Base-by-base conservation (phyloP, 768 basidiomycete genomes). In the Nidula microcarpa region DNA sequence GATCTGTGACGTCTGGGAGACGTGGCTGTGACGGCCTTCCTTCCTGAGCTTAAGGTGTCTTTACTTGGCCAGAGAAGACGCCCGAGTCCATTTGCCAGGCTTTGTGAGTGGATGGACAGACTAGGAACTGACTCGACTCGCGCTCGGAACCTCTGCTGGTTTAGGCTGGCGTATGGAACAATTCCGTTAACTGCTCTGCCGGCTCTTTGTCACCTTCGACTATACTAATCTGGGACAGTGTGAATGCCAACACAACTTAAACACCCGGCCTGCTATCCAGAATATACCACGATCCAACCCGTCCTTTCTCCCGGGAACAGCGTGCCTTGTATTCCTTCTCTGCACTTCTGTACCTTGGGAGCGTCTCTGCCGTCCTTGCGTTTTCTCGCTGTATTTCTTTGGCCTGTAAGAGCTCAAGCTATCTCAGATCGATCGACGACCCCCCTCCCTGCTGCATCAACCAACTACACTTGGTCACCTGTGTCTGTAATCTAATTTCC, bases 341-440 rank as follows among this genome's bases (percentile, higher is more conserved):
- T 23, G 3, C 23, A 23, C 23, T 23, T 23, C 23, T 23, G 23
- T 23, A 23, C 23, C 23, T 23, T 23, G 23, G 23, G 23, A 23
- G 23, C 23, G 23, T 23, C 23, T 23, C 23, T 23, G 23, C 23
- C 1, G 23, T 23, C 23, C 23, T 23, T 23, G 23, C 23, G 23
- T 23, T 23, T 23, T 23, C 23, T 23, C 23, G 23, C 23, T 23
- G 3, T 23, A 23, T 23, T 23, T 23, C 23, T 23, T 3, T 23
- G 23, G 23, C 23, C 23, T 23, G 23, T 23, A 23, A 23, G 23
- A 23, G 23, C 23, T 23, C 23, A 23, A 23, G 23, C 23, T 23
- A 62, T 60, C 60, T 62, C 47, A 57, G 61, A 62, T 62, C 60
- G 57, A 62, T 62, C 59, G 56, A 49, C 47, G 33, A 49, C 43